Evolutionary conservation across 305 asterid genomes (phyloP), one percentile per base, ranked within the genome.

Genomic region (Fraxinus greggii): DNA sequence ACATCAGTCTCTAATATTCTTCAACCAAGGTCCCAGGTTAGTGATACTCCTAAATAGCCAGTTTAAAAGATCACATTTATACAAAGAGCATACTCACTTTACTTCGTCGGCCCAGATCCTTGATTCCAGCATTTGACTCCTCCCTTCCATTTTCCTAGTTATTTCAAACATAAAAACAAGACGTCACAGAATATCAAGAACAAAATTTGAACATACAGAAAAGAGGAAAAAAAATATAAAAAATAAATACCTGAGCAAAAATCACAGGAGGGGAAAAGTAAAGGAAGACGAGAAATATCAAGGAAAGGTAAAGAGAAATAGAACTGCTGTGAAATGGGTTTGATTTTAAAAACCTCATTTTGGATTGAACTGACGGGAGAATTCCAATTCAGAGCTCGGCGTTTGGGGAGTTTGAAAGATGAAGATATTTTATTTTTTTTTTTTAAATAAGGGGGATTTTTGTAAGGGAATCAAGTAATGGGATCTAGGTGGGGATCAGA

Each of bases 51-150:
- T 17, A 26, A 72, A 67, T 3, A 56, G 23, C 67, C 45, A 45
- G 59, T 72, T 84, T 17, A 54, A 56, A 19, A 19, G 2, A 54
- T 24, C 56, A 45, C 12, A 75, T 45, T 36, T 17, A 78, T 75
- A 65, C 80, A 54, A 42, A 38, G 56, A 63, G 17, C 51, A 63
- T 48, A 90, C 95, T 85, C 29, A 93, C 96, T 91, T 91, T 94
- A 89, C 98, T 89, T 73, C 92, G 94, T 74, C 96, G 92, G 70
- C 98, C 96, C 84, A 94, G 98, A 92, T 92, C 93, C 86, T 33
- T 79, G 33, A 86, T 79, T 51, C 86, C 81, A 79, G 85, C 77
- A 54, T 70, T 77, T 12, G 90, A 84, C 67, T 89, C 93, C 65
- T 89, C 90, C 51, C 76, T 70, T 84, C 83, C 92, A 82, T 86